Conservation (phyloP, 1,284 basidiomycete species). For the Lentinus polychrous region DNA sequence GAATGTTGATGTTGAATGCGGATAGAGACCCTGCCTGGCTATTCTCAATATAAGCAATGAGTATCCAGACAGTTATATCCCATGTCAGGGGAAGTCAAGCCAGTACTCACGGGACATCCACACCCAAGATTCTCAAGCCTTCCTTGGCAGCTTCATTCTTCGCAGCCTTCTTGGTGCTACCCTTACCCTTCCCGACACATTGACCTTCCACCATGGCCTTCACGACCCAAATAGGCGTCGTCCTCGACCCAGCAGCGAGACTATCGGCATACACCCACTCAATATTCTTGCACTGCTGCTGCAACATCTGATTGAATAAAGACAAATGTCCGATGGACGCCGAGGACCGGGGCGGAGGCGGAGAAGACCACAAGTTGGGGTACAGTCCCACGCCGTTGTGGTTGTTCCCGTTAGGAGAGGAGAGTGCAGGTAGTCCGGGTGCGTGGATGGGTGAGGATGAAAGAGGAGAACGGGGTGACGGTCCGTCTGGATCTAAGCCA, state of each 20-base stretch:
- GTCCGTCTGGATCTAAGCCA: slow-evolving; percentile 40
- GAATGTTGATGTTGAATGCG: slow-evolving; percentile 9
- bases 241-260: slow-evolving; percentile 37
- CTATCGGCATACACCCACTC: slow-evolving; percentile 63
- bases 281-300: slow-evolving; percentile 46
- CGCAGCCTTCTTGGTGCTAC: slow-evolving; percentile 69
- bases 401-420: no score
- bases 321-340: slow-evolving; percentile 54
- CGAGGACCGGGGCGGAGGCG: slow-evolving; percentile 21
- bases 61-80: background rate
- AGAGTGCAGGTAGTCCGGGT: slow-evolving; percentile 5
- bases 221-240: slow-evolving; percentile 68
- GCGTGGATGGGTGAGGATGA: slow-evolving; percentile 10
- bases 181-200: slow-evolving; percentile 51
- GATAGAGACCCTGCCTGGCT: slow-evolving; percentile 13
- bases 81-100: background rate
- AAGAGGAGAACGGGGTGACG: slow-evolving; percentile 13
- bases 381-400: slow-evolving; percentile 3
- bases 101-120: slow-evolving; percentile 23
- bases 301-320: slow-evolving; percentile 68
- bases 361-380: slow-evolving; percentile 15
- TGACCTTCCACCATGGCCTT: slow-evolving; percentile 53
- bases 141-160: slow-evolving; percentile 49
- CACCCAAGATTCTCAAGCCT: slow-evolving; percentile 25
- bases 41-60: background rate